These are phyloP conservation scores for Balakata baccata DNA, from an alignment of 345 rosid species.

Conservation along the genomic window DNA sequence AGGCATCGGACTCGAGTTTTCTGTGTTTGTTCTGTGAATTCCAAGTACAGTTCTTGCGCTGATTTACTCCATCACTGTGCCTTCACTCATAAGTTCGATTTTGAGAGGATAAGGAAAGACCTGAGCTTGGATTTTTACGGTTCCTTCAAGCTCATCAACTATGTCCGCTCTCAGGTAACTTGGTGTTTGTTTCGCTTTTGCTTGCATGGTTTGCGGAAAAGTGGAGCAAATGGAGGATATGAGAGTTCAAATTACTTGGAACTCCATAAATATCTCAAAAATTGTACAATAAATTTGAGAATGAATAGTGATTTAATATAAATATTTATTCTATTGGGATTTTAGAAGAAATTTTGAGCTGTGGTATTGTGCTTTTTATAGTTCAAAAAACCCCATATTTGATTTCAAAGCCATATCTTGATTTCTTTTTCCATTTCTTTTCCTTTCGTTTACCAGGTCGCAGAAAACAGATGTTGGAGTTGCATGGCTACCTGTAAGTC, in stretches of 20 bases:
- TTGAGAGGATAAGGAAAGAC: constrained; percentile 42
- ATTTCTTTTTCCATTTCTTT: not conserved
- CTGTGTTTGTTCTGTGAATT: constrained; percentile 68
- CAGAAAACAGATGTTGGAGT: constrained; percentile 70
- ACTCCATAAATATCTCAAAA: too few species aligned
- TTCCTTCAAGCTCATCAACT: constrained; percentile 82
- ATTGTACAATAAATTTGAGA: too few species aligned
- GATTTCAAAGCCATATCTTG: not conserved
- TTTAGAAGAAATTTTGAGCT: not conserved
- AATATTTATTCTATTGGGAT: too few species aligned
- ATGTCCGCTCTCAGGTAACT: constrained; percentile 69
- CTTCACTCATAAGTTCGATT: constrained; percentile 54
- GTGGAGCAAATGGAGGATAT: not conserved
- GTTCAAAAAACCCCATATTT: not conserved
- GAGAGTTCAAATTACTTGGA: too few species aligned
- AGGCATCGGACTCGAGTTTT: constrained; percentile 36
- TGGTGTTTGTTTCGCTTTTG: not conserved
- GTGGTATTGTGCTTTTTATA: not conserved
- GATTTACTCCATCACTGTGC: constrained; percentile 62
- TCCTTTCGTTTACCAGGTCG: constrained; percentile 52
- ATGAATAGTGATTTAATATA: too few species aligned
- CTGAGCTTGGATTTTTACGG: constrained; percentile 66
- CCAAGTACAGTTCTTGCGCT: constrained; percentile 44
- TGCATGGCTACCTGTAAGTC: constrained; percentile 44
- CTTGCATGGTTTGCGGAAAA: not conserved